Conservation (phyloP, 2,329 filamentous ascomycete genomes). For the Fusarium sp. region DNA sequence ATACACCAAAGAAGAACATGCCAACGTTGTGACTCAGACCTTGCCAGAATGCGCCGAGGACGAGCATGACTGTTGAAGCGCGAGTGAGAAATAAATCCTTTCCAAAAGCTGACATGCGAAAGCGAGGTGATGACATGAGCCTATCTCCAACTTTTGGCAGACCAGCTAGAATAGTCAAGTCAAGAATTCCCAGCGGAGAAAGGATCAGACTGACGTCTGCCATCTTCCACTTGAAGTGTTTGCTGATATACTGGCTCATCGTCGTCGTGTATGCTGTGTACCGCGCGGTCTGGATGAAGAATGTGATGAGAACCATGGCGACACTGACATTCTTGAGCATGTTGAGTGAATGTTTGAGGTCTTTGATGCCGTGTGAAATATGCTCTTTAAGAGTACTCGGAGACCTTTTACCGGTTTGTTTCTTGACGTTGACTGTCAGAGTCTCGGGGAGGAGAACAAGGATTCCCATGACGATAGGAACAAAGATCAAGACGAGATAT, state of each 20-base stretch:
- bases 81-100: slow-evolving; percentile 55
- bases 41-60: slow-evolving; percentile 51
- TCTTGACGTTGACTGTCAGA: slow-evolving; percentile 44
- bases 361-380: slow-evolving; percentile 47
- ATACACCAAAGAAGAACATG: slow-evolving; percentile 54
- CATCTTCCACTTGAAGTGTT: slow-evolving; percentile 58
- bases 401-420: slow-evolving; percentile 17
- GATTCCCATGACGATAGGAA: slow-evolving; percentile 50
- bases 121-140: slow-evolving; percentile 50
- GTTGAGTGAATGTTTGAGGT: slow-evolving; percentile 49
- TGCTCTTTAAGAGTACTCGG: slow-evolving; percentile 45
- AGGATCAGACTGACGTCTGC: slow-evolving; percentile 56
- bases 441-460: slow-evolving; percentile 57
- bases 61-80: slow-evolving; percentile 50
- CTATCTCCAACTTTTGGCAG: slow-evolving; percentile 52
- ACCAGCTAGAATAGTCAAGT: slow-evolving; percentile 52
- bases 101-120: slow-evolving; percentile 50
- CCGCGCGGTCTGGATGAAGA: slow-evolving; percentile 55
- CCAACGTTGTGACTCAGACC: slow-evolving; percentile 49
- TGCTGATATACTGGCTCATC: slow-evolving; percentile 58
- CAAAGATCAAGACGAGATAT: slow-evolving; percentile 46
- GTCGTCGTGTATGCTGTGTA: slow-evolving; percentile 51
- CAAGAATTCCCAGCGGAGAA: slow-evolving; percentile 55
- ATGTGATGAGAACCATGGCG: slow-evolving; percentile 53
- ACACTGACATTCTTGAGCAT: slow-evolving; percentile 54